A percentile compares a stretch with the other conserved stretches of the same genome.
phyloP scores from a whole-genome alignment of 345 rosid species.

The Gossypium anomalum region DNA sequence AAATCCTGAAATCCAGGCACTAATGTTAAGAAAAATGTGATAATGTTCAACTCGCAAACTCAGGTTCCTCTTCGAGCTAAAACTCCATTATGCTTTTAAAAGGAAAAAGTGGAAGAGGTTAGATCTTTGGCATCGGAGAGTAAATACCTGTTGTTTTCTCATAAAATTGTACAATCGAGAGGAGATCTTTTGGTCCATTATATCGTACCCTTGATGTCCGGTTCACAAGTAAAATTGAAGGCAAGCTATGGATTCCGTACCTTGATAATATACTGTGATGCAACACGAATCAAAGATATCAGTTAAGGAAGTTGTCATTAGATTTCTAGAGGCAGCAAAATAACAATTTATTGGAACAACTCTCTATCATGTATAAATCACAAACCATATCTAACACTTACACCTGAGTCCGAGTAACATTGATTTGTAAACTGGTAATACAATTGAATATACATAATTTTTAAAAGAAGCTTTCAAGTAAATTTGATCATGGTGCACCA shows the following conservation, averaged over 20 bases:
- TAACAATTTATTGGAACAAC: neutral
- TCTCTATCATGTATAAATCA: neutral
- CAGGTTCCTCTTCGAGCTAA: neutral
- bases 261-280: slow-evolving; percentile 63
- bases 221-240: slow-evolving; percentile 41
- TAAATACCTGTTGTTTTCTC: slow-evolving; percentile 60
- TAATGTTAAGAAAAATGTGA: neutral
- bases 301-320: neutral
- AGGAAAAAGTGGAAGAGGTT: neutral
- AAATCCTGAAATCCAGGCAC: slow-evolving; percentile 43
- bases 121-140: neutral
- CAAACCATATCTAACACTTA: neutral
- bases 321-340: neutral
- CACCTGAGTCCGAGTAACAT: neutral
- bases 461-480: neutral
- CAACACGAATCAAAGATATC: slow-evolving; percentile 12
- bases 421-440: neutral
- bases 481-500: neutral
- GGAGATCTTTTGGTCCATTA: slow-evolving; percentile 57
- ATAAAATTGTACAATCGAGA: slow-evolving; percentile 60
- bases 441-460: neutral
- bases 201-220: slow-evolving; percentile 50
- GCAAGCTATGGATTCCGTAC: slow-evolving; percentile 68
- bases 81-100: neutral
- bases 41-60: neutral